Base-by-base conservation (phyloP, 2,329 filamentous ascomycete genomes). In the Cladophialophora psammophila region DNA sequence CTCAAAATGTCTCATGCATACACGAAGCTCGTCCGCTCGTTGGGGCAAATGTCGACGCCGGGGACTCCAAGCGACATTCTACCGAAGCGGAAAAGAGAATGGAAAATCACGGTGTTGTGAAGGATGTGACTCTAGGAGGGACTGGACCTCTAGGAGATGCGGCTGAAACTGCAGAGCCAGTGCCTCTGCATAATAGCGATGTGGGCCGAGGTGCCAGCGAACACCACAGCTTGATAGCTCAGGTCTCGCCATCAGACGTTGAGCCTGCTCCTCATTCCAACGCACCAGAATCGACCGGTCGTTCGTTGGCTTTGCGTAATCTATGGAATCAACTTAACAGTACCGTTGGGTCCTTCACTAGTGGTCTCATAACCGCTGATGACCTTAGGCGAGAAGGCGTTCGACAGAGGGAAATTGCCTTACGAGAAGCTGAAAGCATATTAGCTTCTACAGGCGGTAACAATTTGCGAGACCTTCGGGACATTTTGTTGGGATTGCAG, bases 291-390 rank as follows among this genome's bases (percentile, higher is more conserved):
- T 18, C 9, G 20, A 50, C 9, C 4, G 18, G 5, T 5, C 45
- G 45, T 5, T 50, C 20, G 2, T 9, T 26, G 9, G 20, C 18
- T 31, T 50, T 55, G 54, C 48, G 32, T 20, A 34, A 4, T 31
- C 26, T 20, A 20, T 64, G 61, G 61, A 58, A 42, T 15, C 36
- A 48, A 32, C 52, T 64, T 15, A 40, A 34, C 34, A n/a, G n/a
- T 31, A n/a, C 15, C 2, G 31, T 56, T 12, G 38, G 40, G 8
- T 61, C 48, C 8, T 50, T 60, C 56, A 55, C 58, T 20, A n/a
- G 9, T n/a, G 15, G 34, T 31, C 31, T 65, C 34, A 56, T 61
- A 26, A 50, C 56, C n/a, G 38, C 63, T 15, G 8, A 36, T 15
- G 36, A 52, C 50, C 8, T 55, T 34, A 35, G 63, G 32, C 9